Evolutionary conservation across 805 yeast species (phyloP), one percentile per base, ranked within the genome.

Genomic region (Yamadazyma sp.): DNA sequence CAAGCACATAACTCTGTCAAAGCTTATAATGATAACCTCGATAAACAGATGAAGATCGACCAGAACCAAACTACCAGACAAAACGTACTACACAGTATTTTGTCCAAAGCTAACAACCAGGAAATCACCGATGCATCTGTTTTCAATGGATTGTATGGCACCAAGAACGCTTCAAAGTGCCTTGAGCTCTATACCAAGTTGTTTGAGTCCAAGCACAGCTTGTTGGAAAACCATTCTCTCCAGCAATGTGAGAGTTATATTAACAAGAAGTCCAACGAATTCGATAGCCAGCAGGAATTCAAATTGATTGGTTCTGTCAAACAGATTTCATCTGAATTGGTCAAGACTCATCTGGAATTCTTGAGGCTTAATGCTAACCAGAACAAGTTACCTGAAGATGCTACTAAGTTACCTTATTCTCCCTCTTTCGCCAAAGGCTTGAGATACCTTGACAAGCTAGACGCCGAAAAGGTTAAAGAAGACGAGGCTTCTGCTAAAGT

Each of bases 401-500:
- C 57, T 13, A 49, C 48, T 20, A 28, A 51, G 21, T 30, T 57
- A 21, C 65, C 70, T 10, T 66, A 48, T 49, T 40, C 59, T 28
- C 41, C 62, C 6, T 39, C 46, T 20, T 65, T 53, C 38, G 59
- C 56, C 18, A 38, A 48, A 24, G 53, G 53, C 14, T 45, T 64
- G 38, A 42, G 32, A 37, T 75, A 27, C 55, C 75, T 48, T 48
- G 53, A 45, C 45, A 42, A 68, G 28, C 58, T 68, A 43, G 58
- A 77, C 38, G 59, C 64, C 29, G 75, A 74, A 6, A 71, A 68
- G 15, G 55, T 77, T 6, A 35, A 56, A 20, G 84, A 78, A 53
- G 70, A 77, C 44, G 84, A 78, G 49, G 41, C 68, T 12, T 53
- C 56, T 31, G 73, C 78, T 5, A 57, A 60, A 20, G 73, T 87